phyloP scores from a whole-genome alignment of 2,329 filamentous ascomycete genomes.

The Apiospora arundinis region DNA sequence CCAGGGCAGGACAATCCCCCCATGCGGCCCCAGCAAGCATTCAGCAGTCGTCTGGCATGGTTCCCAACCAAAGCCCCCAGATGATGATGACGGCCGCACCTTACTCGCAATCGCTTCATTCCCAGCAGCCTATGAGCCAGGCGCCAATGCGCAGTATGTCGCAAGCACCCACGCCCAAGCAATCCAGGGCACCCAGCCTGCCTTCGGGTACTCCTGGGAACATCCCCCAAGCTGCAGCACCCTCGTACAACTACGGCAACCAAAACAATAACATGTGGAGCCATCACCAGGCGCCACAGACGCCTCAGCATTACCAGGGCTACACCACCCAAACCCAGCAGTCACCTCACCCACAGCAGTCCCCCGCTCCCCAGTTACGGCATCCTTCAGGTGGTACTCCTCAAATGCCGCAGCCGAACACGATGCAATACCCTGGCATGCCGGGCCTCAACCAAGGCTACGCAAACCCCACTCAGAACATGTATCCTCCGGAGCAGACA shows the following conservation, averaged over 20 bases:
- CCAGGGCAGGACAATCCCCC: slow-evolving; percentile 63
- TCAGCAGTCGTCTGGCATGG: slow-evolving; percentile 59
- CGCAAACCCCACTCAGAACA: slow-evolving; percentile 59
- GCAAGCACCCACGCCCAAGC: slow-evolving; percentile 67
- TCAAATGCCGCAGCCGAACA: slow-evolving; percentile 59
- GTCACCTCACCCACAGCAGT: slow-evolving; percentile 58
- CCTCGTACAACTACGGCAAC: slow-evolving; percentile 63
- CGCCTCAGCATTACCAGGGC: slow-evolving; percentile 61
- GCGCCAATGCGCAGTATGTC: slow-evolving; percentile 74
- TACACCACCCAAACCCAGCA: slow-evolving; percentile 59
- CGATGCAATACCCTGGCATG: slow-evolving; percentile 69
- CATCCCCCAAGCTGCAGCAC: slow-evolving; percentile 58
- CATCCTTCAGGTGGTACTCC: slow-evolving; percentile 56
- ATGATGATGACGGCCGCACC: slow-evolving; percentile 69
- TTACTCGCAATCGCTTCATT: slow-evolving; percentile 75
- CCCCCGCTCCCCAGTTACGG: slow-evolving; percentile 65
- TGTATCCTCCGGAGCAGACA: slow-evolving; percentile 68
- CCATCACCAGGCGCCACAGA: slow-evolving; percentile 59
- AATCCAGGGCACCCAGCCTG: slow-evolving; percentile 68
- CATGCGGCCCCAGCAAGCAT: slow-evolving; percentile 52
- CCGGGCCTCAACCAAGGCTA: slow-evolving; percentile 65
- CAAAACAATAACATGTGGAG: slow-evolving; percentile 69
- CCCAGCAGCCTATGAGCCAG: slow-evolving; percentile 74
- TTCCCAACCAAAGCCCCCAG: slow-evolving; percentile 68
- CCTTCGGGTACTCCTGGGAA: slow-evolving; percentile 59